phyloP scores from a whole-genome alignment of 495 filamentous ascomycete species.

The Penicillium nucicola region DNA sequence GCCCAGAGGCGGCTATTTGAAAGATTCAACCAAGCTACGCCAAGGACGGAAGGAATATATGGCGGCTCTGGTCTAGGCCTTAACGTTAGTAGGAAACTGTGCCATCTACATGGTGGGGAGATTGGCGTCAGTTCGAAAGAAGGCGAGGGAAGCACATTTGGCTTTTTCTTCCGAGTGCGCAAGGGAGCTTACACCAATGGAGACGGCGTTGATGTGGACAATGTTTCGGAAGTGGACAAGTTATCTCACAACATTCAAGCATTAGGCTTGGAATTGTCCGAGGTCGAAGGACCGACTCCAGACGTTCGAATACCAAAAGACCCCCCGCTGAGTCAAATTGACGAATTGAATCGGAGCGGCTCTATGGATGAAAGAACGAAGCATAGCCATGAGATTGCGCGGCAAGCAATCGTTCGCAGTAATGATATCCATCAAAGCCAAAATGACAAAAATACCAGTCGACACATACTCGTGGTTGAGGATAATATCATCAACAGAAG shows the following conservation, averaged over 20 bases:
- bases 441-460: neutral
- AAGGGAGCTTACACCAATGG: conserved; percentile 27
- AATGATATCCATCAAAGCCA: neutral
- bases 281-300: conserved; percentile 3
- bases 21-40: conserved; percentile 76
- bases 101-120: conserved; percentile 78
- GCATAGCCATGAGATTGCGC: conserved; percentile 3
- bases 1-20: conserved; percentile 75
- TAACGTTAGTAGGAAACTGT: conserved; percentile 75
- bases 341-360: neutral
- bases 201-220: conserved; percentile 16
- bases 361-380: neutral
- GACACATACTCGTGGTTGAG: conserved; percentile 68
- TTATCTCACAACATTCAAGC: conserved; percentile 19
- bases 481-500: conserved; percentile 78
- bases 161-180: conserved; percentile 72
- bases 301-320: conserved; percentile 1
- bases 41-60: conserved; percentile 75
- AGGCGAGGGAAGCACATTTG: conserved; percentile 76
- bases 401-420: neutral
- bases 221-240: conserved; percentile 13
- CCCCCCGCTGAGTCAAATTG: conserved; percentile 2
- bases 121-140: conserved; percentile 73
- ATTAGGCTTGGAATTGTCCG: conserved; percentile 11
- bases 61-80: conserved; percentile 81